Base-by-base conservation (phyloP, 441 rosid species). In the Lepidium campestre region DNA sequence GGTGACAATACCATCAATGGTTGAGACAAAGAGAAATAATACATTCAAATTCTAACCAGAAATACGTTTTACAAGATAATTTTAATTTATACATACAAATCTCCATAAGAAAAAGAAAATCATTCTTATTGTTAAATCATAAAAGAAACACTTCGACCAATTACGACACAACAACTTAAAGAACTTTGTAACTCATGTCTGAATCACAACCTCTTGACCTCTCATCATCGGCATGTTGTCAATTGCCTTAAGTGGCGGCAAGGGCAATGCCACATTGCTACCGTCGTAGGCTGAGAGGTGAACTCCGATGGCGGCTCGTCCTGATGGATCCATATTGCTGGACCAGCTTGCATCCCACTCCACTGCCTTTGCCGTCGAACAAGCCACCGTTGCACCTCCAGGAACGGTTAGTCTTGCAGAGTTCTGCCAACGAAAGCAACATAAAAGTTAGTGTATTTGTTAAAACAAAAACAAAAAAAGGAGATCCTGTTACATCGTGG, bases 341-440 rank as follows among this genome's bases (percentile, higher is more conserved):
- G 89, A 81, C 96, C 98, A 89, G 2, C 82, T 62, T 18, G 83
- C 85, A 25, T 87, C 95, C 95, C 98, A 92, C 59, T 87, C 95
- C 0, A 87, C 74, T 27, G 98, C 96, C 60, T 83, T 89, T 0
- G 94, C 93, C 0, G 98, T 86, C 81, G 96, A 89, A 78, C 95
- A 89, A 2, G 98, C 96, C 29, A 90, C 69, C 11, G 89, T 90
- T 0, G 98, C 84, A 68, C 98, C 98, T 77, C 97, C 98, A 0
- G 95, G 97, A 71, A 92, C 98, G 4, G 87, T 82, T 68, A 88
- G 73, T 42, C 89, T 80, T 3, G 97, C 96, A 0, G 98, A 88
- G 57, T 92, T 88, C 98, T 71, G 3, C 7, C 1, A 13, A 14
- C 31, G 15, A 31, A 20, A 36, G 5, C 17, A 7, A 7, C 32